Conservation (phyloP, 2,329 filamentous ascomycete genomes). For the Cladosporium halotolerans region DNA sequence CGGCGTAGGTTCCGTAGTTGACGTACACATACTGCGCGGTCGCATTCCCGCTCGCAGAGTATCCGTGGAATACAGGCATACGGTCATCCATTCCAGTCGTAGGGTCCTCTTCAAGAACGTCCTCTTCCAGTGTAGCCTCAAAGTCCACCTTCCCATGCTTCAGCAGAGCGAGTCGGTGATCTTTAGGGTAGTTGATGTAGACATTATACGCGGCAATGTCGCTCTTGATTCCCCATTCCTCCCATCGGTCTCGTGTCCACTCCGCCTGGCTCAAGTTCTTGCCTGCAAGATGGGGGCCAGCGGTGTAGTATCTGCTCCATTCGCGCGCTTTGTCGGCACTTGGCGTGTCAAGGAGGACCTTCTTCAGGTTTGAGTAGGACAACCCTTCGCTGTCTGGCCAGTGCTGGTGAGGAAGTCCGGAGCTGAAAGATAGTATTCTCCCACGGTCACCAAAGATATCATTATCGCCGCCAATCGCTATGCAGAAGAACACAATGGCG, state of each 20-base stretch:
- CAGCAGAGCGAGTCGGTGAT: conserved; percentile 41
- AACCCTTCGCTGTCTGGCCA: conserved; percentile 44
- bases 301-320: conserved; percentile 47
- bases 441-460: conserved; percentile 30
- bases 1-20: conserved; percentile 82
- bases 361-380: conserved; percentile 49
- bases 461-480: conserved; percentile 32
- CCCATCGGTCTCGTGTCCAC: conserved; percentile 46
- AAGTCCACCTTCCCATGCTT: conserved; percentile 32
- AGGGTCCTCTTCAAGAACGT: conserved; percentile 74
- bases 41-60: conserved; percentile 86
- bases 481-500: conserved; percentile 32
- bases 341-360: conserved; percentile 50
- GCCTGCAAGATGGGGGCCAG: conserved; percentile 46
- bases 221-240: conserved; percentile 42
- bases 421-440: conserved; percentile 13
- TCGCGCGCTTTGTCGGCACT: conserved; percentile 44
- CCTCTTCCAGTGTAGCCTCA: conserved; percentile 70
- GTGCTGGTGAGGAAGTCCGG: conserved; percentile 27
- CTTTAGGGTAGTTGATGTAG: conserved; percentile 47
- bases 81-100: conserved; percentile 66
- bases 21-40: conserved; percentile 81
- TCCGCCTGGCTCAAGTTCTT: conserved; percentile 47
- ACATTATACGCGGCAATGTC: conserved; percentile 45
- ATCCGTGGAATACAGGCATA: conserved; percentile 89